A percentile compares a stretch with the other conserved stretches of the same genome.
phyloP scores from a whole-genome alignment of 164 flowering plant species.

The Chimonanthus salicifolius region DNA sequence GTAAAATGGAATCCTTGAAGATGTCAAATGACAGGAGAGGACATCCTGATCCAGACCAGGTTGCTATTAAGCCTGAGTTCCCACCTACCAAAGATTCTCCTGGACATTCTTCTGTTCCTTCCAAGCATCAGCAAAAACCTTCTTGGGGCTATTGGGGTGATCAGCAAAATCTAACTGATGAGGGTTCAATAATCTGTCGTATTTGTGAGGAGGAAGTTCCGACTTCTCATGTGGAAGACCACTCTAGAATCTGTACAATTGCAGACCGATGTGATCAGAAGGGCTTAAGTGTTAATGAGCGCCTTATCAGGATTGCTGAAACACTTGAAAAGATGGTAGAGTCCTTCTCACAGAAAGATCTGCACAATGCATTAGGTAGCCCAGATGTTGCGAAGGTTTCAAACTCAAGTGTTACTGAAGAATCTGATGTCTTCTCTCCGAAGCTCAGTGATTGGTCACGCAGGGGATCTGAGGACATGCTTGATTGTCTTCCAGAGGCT shows the following conservation, averaged over 20 bases:
- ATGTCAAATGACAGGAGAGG: slow-evolving; percentile 18
- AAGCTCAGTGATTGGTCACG: slow-evolving; percentile 93
- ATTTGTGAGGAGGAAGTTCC: slow-evolving; percentile 99
- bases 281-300: slow-evolving; percentile 87
- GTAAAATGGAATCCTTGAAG: slow-evolving; percentile 31
- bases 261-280: slow-evolving; percentile 97
- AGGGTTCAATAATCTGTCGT: slow-evolving; percentile 77
- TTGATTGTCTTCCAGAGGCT: slow-evolving; percentile 79
- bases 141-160: slow-evolving; percentile 99
- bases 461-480: slow-evolving; percentile 98
- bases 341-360: slow-evolving; percentile 63
- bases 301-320: slow-evolving; percentile 73
- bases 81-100: slow-evolving; percentile 51
- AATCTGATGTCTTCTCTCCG: slow-evolving; percentile 78
- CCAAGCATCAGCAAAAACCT: slow-evolving; percentile 74
- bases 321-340: slow-evolving; percentile 92
- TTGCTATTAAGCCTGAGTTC: slow-evolving; percentile 44
- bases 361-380: slow-evolving; percentile 52
- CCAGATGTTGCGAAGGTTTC: slow-evolving; percentile 86
- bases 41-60: slow-evolving; percentile 32
- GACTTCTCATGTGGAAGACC: slow-evolving; percentile 87
- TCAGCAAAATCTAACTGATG: slow-evolving; percentile 59
- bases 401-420: slow-evolving; percentile 91
- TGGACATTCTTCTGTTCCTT: slow-evolving; percentile 34
- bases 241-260: slow-evolving; percentile 89